Percentiles rank a stretch among this genome's conserved stretches.
phyloP scores from a whole-genome alignment of 352 stramenopile species.

The Pythium rhizo-oryzae region DNA sequence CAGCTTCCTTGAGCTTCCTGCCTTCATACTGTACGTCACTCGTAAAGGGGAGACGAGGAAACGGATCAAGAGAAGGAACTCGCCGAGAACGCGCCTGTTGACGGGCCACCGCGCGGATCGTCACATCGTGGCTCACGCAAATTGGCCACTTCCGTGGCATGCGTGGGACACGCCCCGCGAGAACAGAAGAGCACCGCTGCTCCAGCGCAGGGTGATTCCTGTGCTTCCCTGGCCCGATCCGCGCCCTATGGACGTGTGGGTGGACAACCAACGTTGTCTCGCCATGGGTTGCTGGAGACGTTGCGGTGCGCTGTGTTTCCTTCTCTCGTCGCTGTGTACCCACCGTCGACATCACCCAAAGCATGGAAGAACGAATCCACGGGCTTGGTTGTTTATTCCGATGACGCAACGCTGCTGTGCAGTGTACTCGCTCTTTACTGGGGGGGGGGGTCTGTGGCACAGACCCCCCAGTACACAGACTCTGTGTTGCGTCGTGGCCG shows the following conservation, averaged over 20 bases:
- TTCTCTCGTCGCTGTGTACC: not conserved
- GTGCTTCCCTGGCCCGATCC: not conserved
- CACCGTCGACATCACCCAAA: not conserved
- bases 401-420: not conserved
- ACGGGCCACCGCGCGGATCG: constrained; percentile 1
- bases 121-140: not conserved
- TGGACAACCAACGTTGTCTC: not conserved
- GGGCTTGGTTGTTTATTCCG: not conserved
- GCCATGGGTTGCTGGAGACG: not conserved
- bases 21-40: not conserved
- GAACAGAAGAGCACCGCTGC: too few species aligned
- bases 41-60: constrained; percentile 1
- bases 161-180: not conserved
- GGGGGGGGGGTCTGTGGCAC: too few species aligned
- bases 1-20: not conserved
- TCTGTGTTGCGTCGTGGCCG: not conserved
- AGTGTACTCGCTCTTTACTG: too few species aligned
- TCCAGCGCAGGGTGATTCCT: too few species aligned
- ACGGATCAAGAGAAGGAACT: constrained; percentile 8
- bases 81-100: constrained; percentile 5
- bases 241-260: not conserved
- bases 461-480: too few species aligned
- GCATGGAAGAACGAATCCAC: not conserved
- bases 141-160: not conserved
- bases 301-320: too few species aligned